Evolutionary conservation across 192 early-diverging fungal species (phyloP), one percentile per base, ranked within the genome.

Genomic region (Physocladia obscura): DNA sequence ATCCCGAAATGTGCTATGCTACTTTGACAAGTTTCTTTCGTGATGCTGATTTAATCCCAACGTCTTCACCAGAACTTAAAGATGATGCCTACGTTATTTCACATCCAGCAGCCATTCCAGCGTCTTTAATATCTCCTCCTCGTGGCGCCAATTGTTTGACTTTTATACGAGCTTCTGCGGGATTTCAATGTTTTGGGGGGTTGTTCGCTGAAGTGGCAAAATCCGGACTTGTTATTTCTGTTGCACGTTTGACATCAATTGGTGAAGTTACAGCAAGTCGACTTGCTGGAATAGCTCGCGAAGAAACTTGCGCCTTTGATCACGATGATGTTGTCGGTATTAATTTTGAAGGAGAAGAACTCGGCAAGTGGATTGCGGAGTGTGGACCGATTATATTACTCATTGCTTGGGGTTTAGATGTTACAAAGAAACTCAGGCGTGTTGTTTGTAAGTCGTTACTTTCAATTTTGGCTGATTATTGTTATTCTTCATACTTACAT

Each of bases 11-110:
- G 49, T 24, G 48, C 3, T 65, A 65, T 26, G 47, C 63, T 1
- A 65, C 49, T 1, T 26, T 65, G 47, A 65, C 63, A 22, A n/a
- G 13, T 8, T 65, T 65, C 32, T 65, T 65, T 26, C 47, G 63
- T 8, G 63, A 65, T 26, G 19, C 50, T 11, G 63, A 65, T 30
- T n/a, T 29, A 13, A n/a, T 30, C 17, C 57, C 17, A 13, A 36
- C 38, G 11, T n/a, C n/a, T 36, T 15, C n/a, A 36, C 57, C 38
- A 17, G 27, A 15, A 19, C 8, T 15, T 6, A 37, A 22, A 6
- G 60, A 62, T 30, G 60, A 62, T 47, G 39, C 60, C 29, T 29
- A 59, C 19, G 11, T 13, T 47, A n/a, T n/a, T n/a, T n/a, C n/a
- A n/a, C n/a, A n/a, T n/a, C 60, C 60, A 21, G 19, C 17, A 15